Evolutionary conservation across 177 flowering plant species (phyloP).

Genomic region (Vitis hybrid): DNA sequence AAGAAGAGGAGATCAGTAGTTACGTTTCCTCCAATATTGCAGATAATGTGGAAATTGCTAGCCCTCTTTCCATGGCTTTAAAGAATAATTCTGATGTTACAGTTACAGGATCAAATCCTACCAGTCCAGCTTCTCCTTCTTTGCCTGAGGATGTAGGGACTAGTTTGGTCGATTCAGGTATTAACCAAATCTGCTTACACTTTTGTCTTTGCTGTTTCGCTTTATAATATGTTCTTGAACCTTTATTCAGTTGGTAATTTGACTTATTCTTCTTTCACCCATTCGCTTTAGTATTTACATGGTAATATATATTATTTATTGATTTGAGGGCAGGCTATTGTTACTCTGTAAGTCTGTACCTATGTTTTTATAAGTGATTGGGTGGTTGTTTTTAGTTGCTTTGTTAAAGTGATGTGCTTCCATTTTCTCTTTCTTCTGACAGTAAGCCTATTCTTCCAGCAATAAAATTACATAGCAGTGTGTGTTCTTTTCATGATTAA

Average conservation of each 20-base stretch:
- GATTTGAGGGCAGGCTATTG: too few species aligned
- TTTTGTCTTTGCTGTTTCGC: neutral
- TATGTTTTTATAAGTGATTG: too few species aligned
- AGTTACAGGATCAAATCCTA: constrained; percentile 1
- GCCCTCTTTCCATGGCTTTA: neutral
- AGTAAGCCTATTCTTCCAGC: too few species aligned
- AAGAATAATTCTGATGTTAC: neutral
- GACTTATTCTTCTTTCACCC: too few species aligned
- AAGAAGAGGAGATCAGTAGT: constrained; percentile 4
- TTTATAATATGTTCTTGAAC: neutral
- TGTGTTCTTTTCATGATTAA: too few species aligned
- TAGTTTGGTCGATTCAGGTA: constrained; percentile 25
- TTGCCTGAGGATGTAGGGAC: neutral
- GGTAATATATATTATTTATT: too few species aligned
- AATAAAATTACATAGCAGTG: too few species aligned
- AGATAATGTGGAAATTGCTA: neutral
- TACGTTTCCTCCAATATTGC: constrained; percentile 5
- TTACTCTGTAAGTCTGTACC: too few species aligned
- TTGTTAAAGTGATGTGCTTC: too few species aligned
- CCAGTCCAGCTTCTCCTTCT: neutral
- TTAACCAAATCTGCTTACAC: neutral
- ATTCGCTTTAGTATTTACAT: too few species aligned
- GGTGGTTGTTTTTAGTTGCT: too few species aligned
- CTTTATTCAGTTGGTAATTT: neutral
- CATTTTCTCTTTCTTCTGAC: too few species aligned